Evolutionary conservation across 345 rosid species (phyloP), one percentile per base, ranked within the genome.

Genomic region (Ricinus communis): DNA sequence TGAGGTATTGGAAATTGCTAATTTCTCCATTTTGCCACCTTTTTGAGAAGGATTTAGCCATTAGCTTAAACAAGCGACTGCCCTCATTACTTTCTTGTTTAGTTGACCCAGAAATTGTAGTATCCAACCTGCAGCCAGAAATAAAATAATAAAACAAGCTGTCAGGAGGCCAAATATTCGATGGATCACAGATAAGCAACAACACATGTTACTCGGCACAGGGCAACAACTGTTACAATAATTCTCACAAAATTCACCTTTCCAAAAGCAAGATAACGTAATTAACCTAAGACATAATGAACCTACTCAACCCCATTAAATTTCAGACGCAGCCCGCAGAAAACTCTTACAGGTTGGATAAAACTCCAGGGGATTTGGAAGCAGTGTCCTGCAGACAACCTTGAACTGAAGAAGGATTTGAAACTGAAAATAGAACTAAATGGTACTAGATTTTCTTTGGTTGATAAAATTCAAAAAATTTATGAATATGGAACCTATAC

Each of bases 1-100:
- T 96, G 71, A 96, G 90, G 84, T 96, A 96, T 77, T 96, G 98
- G 77, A 96, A 96, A 81, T 96, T 96, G 88, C 97, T 96, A 62
- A 93, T 96, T 84, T 96, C 99, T 80, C 99, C 99, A 81, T 86
- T 96, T 80, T 96, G 98, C 99, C 99, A 96, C 77, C 99, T 89
- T 82, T 89, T 96, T 14, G 99, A 96, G 79, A 96, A 96, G 68
- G 99, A 96, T 79, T 91, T 96, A 46, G 99, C 98, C 89, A 83
- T 87, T 75, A 87, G 59, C 84, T 86, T 96, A 76, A 96, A 96
- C 63, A 96, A 89, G 43, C 99, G 96, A 71, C 97, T 79, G 49
- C 99, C 98, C 76, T 96, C 99, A 53, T 76, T 87, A 76, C 82
- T 91, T 80, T 96, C 99, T 72, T 93, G 98, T 78, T 91, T 96